phyloP scores from a whole-genome alignment of 257 asterid genomes.

The Forsythia suspensa region DNA sequence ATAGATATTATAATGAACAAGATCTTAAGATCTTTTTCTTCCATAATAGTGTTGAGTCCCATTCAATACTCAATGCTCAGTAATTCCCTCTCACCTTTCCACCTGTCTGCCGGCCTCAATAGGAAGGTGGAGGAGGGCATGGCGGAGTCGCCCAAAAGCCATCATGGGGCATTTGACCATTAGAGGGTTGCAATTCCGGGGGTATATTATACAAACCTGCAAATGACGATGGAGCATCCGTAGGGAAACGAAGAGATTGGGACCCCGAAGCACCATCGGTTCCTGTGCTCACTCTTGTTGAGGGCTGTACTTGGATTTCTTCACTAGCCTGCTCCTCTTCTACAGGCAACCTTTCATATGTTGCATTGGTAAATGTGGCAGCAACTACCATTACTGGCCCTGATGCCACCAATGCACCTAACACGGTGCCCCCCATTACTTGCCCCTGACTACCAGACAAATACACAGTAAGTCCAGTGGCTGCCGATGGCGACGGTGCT shows the following conservation, averaged over 20 bases:
- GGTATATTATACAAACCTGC: slow-evolving; percentile 40
- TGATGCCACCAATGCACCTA: slow-evolving; percentile 55
- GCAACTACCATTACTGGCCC: slow-evolving; percentile 89
- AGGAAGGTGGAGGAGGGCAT: slow-evolving; percentile 51
- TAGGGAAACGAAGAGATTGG: slow-evolving; percentile 26
- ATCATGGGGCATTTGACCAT: slow-evolving; percentile 59
- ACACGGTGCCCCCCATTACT: slow-evolving; percentile 71
- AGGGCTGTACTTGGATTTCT: slow-evolving; percentile 34
- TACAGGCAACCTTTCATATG: slow-evolving; percentile 70
- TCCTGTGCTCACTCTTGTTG: slow-evolving; percentile 20
- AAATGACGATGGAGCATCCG: slow-evolving; percentile 30
- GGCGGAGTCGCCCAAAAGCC: slow-evolving; percentile 66
- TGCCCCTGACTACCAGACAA: slow-evolving; percentile 84
- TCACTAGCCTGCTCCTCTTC: slow-evolving; percentile 46
- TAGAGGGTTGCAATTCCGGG: slow-evolving; percentile 47
- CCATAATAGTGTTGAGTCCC: neutral
- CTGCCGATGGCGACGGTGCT: slow-evolving; percentile 58
- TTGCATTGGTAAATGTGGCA: slow-evolving; percentile 66
- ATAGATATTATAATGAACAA: neutral
- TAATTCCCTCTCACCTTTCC: neutral
- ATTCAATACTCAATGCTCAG: neutral
- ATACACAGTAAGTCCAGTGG: slow-evolving; percentile 64
- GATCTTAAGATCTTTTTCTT: neutral
- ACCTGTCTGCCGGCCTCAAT: slow-evolving; percentile 17
- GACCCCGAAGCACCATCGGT: slow-evolving; percentile 17